A percentile compares a stretch with the other conserved stretches of the same genome.
Conservation (phyloP, 2,329 filamentous ascomycete species). For the Fusarium nisikadoi region DNA sequence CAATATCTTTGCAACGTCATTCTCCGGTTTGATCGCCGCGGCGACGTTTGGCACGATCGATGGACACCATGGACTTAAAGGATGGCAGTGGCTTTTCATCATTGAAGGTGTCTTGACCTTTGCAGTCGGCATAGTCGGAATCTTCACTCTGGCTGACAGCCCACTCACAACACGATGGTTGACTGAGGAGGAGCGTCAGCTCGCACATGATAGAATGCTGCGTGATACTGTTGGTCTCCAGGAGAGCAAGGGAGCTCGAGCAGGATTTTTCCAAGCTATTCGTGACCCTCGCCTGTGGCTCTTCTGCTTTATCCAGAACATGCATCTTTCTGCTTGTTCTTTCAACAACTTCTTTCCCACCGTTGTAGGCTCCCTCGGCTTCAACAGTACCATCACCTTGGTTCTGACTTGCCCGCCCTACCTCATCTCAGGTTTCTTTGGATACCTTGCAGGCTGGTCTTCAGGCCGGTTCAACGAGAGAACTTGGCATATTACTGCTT, state of each 20-base stretch:
- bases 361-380: slow-evolving; percentile 48
- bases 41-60: slow-evolving; percentile 52
- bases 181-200: slow-evolving; percentile 50
- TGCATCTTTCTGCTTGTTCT: slow-evolving; percentile 50
- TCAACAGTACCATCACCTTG: slow-evolving; percentile 52
- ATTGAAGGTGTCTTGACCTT: slow-evolving; percentile 47
- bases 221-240: slow-evolving; percentile 44
- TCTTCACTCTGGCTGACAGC: slow-evolving; percentile 51
- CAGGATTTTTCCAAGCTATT: slow-evolving; percentile 44
- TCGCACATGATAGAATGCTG: slow-evolving; percentile 55
- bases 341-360: slow-evolving; percentile 48
- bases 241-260: slow-evolving; percentile 53
- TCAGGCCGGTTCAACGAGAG: slow-evolving; percentile 57
- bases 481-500: slow-evolving; percentile 48
- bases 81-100: slow-evolving; percentile 51
- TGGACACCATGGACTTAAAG: slow-evolving; percentile 40
- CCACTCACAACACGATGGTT: slow-evolving; percentile 53
- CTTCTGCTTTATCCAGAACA: slow-evolving; percentile 52
- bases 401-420: slow-evolving; percentile 60
- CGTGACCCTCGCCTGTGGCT: slow-evolving; percentile 46
- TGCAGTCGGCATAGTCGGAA: slow-evolving; percentile 44
- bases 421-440: slow-evolving; percentile 53
- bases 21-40: slow-evolving; percentile 57
- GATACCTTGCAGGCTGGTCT: slow-evolving; percentile 54
- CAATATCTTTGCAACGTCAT: slow-evolving; percentile 49